Evolutionary conservation across 2,329 filamentous ascomycete genomes (phyloP).

Genomic region (Lasiodiplodia sp.): DNA sequence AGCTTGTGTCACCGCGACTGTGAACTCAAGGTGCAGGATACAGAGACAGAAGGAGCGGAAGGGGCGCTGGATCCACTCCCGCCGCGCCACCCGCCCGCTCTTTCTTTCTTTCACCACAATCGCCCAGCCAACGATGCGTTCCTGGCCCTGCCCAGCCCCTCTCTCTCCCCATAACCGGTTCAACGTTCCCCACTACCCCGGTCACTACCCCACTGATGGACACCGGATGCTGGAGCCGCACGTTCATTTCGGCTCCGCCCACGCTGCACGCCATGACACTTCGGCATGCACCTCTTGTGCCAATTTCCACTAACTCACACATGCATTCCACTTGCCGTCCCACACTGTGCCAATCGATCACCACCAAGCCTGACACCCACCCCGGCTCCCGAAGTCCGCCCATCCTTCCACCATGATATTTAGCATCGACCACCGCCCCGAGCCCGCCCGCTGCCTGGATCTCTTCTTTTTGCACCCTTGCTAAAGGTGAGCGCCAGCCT

Average conservation of each 20-base stretch:
- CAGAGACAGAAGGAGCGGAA: neutral
- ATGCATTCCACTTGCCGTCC: constrained; percentile 18
- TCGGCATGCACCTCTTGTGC: constrained; percentile 10
- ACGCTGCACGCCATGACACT: neutral
- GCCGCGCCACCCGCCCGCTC: neutral
- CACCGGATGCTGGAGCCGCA: neutral
- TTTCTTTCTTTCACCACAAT: neutral
- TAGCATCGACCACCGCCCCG: neutral
- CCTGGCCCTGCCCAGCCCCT: neutral
- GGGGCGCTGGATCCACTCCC: neutral
- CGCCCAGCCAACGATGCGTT: neutral
- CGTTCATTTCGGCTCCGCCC: neutral
- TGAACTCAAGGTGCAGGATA: neutral
- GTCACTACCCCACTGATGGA: neutral
- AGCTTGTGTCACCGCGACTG: neutral
- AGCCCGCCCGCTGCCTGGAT: too few relatives aligned
- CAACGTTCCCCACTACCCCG: neutral
- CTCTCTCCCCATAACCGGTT: neutral
- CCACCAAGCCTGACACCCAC: neutral
- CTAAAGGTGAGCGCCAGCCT: neutral
- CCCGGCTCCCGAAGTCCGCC: neutral
- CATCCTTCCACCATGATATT: constrained; percentile 10
- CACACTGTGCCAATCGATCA: constrained; percentile 8
- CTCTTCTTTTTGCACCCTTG: constrained; percentile 3
- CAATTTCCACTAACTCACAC: constrained; percentile 5